Conservation (phyloP, 1,284 basidiomycete genomes). For the Malassezia sp. region DNA sequence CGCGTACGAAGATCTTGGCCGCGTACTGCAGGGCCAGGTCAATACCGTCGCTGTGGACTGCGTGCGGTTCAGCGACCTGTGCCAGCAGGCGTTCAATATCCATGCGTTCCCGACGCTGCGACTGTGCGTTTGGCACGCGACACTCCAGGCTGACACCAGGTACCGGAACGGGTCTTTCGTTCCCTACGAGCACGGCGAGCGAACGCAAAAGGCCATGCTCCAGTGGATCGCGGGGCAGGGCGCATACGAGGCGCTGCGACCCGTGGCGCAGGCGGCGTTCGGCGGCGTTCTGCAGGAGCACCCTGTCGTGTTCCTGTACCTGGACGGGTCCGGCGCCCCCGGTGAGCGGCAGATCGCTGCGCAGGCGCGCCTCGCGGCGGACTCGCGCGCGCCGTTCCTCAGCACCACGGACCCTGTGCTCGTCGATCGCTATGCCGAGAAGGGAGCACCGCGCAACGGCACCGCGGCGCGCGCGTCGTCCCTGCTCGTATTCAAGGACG, state of each 20-base stretch:
- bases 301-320: constrained; percentile 25
- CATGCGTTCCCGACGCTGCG: constrained; percentile 31
- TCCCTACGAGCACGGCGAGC: constrained; percentile 25
- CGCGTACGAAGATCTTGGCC: constrained; percentile 26
- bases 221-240: constrained; percentile 34
- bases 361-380: background rate
- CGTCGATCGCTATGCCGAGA: constrained; percentile 21
- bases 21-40: constrained; percentile 28
- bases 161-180: constrained; percentile 27
- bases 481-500: constrained; percentile 43
- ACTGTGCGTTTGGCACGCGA: too few relatives aligned
- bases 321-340: constrained; percentile 14
- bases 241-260: constrained; percentile 19
- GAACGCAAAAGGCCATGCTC: constrained; percentile 33
- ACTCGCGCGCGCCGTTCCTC: background rate
- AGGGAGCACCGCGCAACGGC: background rate
- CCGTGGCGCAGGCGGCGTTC: constrained; percentile 20
- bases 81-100: constrained; percentile 24
- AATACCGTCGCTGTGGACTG: constrained; percentile 43
- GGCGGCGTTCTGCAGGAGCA: background rate
- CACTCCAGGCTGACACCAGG: too few relatives aligned
- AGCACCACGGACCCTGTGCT: constrained; percentile 22
- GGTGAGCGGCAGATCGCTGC: background rate
- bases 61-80: constrained; percentile 25
- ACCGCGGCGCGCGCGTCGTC: constrained; percentile 5